Evolutionary conservation across 2,329 filamentous ascomycete genomes (phyloP), one percentile per base, ranked within the genome.

Genomic region (Samsoniella hepiali): DNA sequence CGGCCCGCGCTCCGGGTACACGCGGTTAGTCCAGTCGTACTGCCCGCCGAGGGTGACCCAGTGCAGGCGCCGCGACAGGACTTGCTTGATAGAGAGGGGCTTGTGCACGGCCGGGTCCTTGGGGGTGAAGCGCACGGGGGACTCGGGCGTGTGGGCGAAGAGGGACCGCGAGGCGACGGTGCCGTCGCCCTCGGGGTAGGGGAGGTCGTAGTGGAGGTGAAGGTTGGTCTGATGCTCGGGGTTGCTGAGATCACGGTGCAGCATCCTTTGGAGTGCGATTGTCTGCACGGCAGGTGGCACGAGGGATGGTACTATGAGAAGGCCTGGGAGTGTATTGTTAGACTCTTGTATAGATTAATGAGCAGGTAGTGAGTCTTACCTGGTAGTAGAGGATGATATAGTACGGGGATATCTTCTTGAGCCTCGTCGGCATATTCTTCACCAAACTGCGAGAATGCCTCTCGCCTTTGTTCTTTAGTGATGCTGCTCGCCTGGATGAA

Each of bases 41-140:
- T 98, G 95, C 0, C 93, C 94, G 57, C 95, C 95, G 3, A 99
- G 84, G 0, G 94, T 98, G 49, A 96, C 85, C 95, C 95, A 99
- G 68, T 94, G 91, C 31, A 98, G 83, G 66, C 91, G 93, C 66
- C 88, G 90, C 63, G 88, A 85, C 50, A 98, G 81, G 36, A 94
- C 85, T 70, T 88, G 88, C 56, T 84, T 80, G 60, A 90, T 80
- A 2, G 85, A 83, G 10, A 97, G 79, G 2, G 91, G 82, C 65
- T 88, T 91, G 76, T 97, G 93, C n/a, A 93, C 76, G 0, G 74
- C 67, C 0, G 90, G 81, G 69, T 96, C 87, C 62, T 90, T 90
- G 7, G 94, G 91, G 32, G 67, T 73, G 69, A 89, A 86, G 45
- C 79, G 79, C 66, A 86, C 84, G 0, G 83, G 81, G 11, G 79